Percentiles rank a stretch among this genome's conserved stretches.
Evolutionary conservation across 495 filamentous ascomycete species (phyloP).

Genomic region (Aspergillus carlsbadensis): DNA sequence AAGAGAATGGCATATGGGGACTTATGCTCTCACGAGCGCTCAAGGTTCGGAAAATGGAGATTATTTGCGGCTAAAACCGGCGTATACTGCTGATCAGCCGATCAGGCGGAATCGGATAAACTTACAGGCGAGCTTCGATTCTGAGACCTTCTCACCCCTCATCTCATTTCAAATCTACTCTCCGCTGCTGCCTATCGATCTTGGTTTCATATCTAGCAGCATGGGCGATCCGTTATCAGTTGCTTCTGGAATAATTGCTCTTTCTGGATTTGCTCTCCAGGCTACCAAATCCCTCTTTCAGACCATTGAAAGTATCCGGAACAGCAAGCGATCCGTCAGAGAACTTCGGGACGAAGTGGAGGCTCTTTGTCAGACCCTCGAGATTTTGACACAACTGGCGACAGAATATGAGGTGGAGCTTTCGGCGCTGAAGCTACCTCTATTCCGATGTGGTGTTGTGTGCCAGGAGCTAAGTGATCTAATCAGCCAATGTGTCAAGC

Average conservation of each 20-base stretch:
- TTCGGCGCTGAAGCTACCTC: slow-evolving; percentile 23
- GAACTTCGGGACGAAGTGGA: slow-evolving; percentile 35
- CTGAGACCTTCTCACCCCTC: too few species aligned
- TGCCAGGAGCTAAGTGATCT: slow-evolving; percentile 29
- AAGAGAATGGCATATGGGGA: too few species aligned
- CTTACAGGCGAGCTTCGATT: neutral
- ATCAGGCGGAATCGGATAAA: neutral
- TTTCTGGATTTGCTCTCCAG: slow-evolving; percentile 32
- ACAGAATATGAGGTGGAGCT: slow-evolving; percentile 18
- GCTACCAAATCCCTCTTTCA: slow-evolving; percentile 32
- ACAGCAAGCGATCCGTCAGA: slow-evolving; percentile 27
- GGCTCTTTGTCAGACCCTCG: slow-evolving; percentile 26
- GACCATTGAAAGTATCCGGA: slow-evolving; percentile 30
- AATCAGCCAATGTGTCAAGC: slow-evolving; percentile 24
- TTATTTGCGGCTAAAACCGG: too few species aligned
- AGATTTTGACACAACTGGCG: slow-evolving; percentile 2
- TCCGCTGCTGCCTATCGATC: neutral
- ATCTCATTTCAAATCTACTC: neutral
- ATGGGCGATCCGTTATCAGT: slow-evolving; percentile 15
- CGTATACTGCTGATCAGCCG: too few species aligned
- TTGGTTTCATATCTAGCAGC: neutral
- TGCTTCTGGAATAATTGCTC: slow-evolving; percentile 2
- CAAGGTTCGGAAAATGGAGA: too few species aligned
- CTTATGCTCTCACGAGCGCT: too few species aligned
- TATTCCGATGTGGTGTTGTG: slow-evolving; percentile 27